Evolutionary conservation across 352 stramenopile species (phyloP).

Genomic region (Peronospora destructor): DNA sequence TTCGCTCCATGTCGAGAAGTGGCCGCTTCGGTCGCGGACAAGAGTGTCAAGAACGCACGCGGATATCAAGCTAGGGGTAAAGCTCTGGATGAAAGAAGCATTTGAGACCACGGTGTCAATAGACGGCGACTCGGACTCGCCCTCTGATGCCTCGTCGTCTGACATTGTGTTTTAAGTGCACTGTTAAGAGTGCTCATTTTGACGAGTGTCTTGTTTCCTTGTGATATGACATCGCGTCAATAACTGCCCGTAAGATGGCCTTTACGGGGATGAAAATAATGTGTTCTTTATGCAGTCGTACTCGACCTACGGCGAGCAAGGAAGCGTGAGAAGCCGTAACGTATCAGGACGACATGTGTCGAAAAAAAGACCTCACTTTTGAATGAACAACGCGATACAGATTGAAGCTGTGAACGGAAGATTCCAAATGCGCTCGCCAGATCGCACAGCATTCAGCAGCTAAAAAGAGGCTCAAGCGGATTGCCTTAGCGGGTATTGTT

Average conservation of each 20-base stretch:
- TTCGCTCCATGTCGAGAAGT: slow-evolving; percentile 27
- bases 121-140: slow-evolving; percentile 4
- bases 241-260: slow-evolving; percentile 18
- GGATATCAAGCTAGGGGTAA: slow-evolving; percentile 24
- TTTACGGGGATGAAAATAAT: slow-evolving; percentile 23
- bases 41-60: slow-evolving; percentile 19
- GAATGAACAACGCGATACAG: slow-evolving; percentile 19
- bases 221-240: slow-evolving; percentile 17
- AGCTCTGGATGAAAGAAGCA: slow-evolving; percentile 23
- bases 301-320: slow-evolving; percentile 10
- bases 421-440: slow-evolving; percentile 23
- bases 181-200: slow-evolving; percentile 21
- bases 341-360: slow-evolving; percentile 16
- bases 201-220: slow-evolving; percentile 14
- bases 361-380: slow-evolving; percentile 19
- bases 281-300: slow-evolving; percentile 25
- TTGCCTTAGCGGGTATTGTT: slow-evolving; percentile 27
- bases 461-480: slow-evolving; percentile 34
- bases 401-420: slow-evolving; percentile 34
- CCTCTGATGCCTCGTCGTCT: slow-evolving; percentile 13
- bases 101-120: background rate
- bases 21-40: slow-evolving; percentile 1
- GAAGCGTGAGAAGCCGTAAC: background rate
- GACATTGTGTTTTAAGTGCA: slow-evolving; percentile 21
- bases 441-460: slow-evolving; percentile 30